These are phyloP conservation scores for Hyphodiscus sp. DNA, from an alignment of 2,329 filamentous ascomycete genomes.

Conservation along the genomic window DNA sequence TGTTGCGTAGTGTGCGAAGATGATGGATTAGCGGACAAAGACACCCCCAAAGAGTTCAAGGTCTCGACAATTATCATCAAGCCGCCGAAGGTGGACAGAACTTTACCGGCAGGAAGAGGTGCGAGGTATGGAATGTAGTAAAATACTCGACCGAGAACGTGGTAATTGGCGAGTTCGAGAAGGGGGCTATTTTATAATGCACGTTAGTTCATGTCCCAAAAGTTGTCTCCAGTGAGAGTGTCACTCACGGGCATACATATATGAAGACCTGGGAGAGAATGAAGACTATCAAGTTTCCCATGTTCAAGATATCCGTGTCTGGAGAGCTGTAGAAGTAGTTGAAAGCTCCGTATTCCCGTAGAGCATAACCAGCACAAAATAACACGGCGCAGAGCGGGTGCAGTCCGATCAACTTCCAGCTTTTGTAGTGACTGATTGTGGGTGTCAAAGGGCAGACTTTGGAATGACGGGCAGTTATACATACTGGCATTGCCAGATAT, in stretches of 20 bases:
- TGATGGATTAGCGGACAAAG: conserved; percentile 41
- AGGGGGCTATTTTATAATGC: conserved; percentile 39
- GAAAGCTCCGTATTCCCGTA: conserved; percentile 46
- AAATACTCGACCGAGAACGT: conserved; percentile 52
- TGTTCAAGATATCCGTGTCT: conserved; percentile 38
- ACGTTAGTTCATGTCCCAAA: conserved; percentile 14
- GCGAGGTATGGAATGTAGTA: conserved; percentile 55
- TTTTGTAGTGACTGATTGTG: conserved; percentile 43
- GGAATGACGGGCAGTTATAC: conserved; percentile 14
- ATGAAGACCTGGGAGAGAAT: background rate
- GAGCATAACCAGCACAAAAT: conserved; percentile 49
- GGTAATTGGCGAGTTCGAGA: conserved; percentile 55
- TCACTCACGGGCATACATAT: background rate
- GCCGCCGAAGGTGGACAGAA: conserved; percentile 40
- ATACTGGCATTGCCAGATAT: conserved; percentile 50
- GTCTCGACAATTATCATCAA: conserved; percentile 43
- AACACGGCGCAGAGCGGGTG: conserved; percentile 48
- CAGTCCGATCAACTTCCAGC: conserved; percentile 48
- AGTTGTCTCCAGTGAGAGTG: background rate
- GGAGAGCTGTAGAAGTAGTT: conserved; percentile 43
- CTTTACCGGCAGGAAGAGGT: conserved; percentile 41
- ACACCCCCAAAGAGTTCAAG: conserved; percentile 42
- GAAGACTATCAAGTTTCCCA: conserved; percentile 25
- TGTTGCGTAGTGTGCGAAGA: conserved; percentile 34
- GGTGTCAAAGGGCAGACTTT: background rate